phyloP scores from a whole-genome alignment of 768 basidiomycete genomes.

The Amanita subjunquillea region DNA sequence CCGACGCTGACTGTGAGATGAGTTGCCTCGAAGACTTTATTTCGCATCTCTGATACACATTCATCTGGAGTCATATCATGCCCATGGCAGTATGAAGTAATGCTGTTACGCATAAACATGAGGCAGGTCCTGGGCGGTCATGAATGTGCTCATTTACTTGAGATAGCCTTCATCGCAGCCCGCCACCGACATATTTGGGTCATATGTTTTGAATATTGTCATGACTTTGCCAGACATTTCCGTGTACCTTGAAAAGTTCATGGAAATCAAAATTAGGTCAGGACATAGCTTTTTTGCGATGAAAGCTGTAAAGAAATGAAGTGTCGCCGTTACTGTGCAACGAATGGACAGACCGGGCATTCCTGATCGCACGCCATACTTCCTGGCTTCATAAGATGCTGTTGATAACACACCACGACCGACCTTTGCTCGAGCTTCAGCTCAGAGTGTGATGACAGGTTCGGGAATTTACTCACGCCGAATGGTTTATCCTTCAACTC shows the following conservation, averaged over 20 bases:
- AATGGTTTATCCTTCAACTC: slow-evolving; percentile 63
- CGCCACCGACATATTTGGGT: slow-evolving; percentile 63
- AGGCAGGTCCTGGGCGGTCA: neutral
- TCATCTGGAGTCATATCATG: slow-evolving; percentile 55
- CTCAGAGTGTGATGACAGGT: slow-evolving; percentile 7
- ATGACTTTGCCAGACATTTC: slow-evolving; percentile 71
- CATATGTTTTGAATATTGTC: slow-evolving; percentile 57
- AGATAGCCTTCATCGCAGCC: slow-evolving; percentile 89
- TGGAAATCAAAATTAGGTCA: slow-evolving; percentile 61
- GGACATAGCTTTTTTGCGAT: slow-evolving; percentile 93
- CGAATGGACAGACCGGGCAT: slow-evolving; percentile 63
- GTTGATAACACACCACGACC: slow-evolving; percentile 80
- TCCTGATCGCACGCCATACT: slow-evolving; percentile 84
- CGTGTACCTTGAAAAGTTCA: slow-evolving; percentile 49
- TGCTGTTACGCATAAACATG: slow-evolving; percentile 28
- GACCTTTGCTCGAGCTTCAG: slow-evolving; percentile 33
- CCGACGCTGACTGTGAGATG: slow-evolving; percentile 89
- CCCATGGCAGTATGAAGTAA: slow-evolving; percentile 74
- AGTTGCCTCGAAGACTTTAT: slow-evolving; percentile 65
- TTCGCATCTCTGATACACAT: slow-evolving; percentile 73
- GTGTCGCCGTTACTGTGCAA: neutral
- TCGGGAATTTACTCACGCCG: slow-evolving; percentile 32
- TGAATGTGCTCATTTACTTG: slow-evolving; percentile 43
- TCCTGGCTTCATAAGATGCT: slow-evolving; percentile 87
- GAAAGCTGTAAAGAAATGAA: slow-evolving; percentile 44